Percentiles rank a stretch among this genome's conserved stretches.
These are phyloP conservation scores for Saccharomycopsis fibuligera DNA, from an alignment of 805 yeast genomes.

Conservation along the genomic window DNA sequence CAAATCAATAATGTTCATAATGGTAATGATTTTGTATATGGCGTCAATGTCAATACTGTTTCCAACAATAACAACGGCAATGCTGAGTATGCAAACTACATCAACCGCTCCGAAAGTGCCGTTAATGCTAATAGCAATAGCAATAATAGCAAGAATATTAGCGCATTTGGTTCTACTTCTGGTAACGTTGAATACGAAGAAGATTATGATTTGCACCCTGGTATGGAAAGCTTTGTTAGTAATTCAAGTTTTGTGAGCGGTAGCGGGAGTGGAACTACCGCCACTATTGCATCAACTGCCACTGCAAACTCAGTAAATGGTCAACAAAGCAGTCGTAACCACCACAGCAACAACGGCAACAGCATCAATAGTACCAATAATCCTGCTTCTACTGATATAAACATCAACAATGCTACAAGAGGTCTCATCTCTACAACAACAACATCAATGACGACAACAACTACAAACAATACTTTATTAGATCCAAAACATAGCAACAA, in stretches of 20 bases:
- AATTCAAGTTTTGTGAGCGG: too few species aligned
- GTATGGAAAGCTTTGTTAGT: too few species aligned
- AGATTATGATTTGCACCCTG: too few species aligned
- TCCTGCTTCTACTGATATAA: background rate
- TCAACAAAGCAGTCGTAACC: background rate
- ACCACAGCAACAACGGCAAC: background rate
- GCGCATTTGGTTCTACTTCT: background rate
- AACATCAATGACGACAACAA: too few species aligned
- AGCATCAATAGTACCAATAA: background rate
- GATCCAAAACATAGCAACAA: too few species aligned
- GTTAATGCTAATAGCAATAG: background rate
- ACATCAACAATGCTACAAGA: background rate
- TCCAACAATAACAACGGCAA: too few species aligned
- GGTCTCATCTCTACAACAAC: too few species aligned
- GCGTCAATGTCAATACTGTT: too few species aligned
- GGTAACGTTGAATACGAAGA: too few species aligned
- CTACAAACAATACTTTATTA: too few species aligned
- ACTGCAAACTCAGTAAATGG: background rate
- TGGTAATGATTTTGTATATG: too few species aligned
- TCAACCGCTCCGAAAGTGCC: background rate
- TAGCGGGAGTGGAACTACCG: background rate
- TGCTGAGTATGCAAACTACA: background rate
- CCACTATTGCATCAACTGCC: background rate
- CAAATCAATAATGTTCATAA: too few species aligned
- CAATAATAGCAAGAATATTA: background rate